Evolutionary conservation across 2,329 filamentous ascomycete species (phyloP).

Genomic region (Cladosporium sp.): DNA sequence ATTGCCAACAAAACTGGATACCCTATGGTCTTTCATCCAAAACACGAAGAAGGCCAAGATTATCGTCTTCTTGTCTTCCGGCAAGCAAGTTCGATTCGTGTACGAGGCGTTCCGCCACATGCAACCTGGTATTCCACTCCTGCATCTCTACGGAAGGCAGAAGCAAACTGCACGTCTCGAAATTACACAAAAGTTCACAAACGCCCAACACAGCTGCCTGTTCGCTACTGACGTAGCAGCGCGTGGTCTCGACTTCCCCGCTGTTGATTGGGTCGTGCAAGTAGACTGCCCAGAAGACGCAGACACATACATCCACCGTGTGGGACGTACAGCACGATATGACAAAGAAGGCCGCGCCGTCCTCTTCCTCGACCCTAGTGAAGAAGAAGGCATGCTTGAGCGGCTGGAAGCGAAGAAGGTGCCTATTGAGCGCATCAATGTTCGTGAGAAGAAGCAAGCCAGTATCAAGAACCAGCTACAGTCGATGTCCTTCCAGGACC

Average conservation of each 20-base stretch:
- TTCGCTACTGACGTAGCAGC: slow-evolving; percentile 97
- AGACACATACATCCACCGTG: slow-evolving; percentile 96
- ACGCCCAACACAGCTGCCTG: slow-evolving; percentile 79
- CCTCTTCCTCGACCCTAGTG: slow-evolving; percentile 86
- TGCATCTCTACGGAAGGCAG: slow-evolving; percentile 91
- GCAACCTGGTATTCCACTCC: slow-evolving; percentile 87
- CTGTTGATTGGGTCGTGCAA: slow-evolving; percentile 98
- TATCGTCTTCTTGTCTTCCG: slow-evolving; percentile 90
- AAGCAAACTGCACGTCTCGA: slow-evolving; percentile 88
- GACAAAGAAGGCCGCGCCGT: slow-evolving; percentile 85
- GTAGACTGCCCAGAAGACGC: slow-evolving; percentile 95
- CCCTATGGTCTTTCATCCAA: slow-evolving; percentile 88
- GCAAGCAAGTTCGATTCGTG: slow-evolving; percentile 94
- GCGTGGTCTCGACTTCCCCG: slow-evolving; percentile 90
- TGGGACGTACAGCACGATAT: slow-evolving; percentile 92
- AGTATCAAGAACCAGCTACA: slow-evolving; percentile 83
- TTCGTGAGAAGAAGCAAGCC: slow-evolving; percentile 85
- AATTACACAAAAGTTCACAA: slow-evolving; percentile 80
- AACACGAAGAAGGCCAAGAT: slow-evolving; percentile 92
- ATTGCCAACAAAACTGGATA: slow-evolving; percentile 85
- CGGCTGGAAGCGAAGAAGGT: slow-evolving; percentile 87
- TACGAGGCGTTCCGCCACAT: slow-evolving; percentile 92
- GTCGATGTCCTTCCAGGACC: slow-evolving; percentile 93
- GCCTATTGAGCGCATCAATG: slow-evolving; percentile 80
- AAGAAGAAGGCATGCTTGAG: slow-evolving; percentile 88